A percentile compares a stretch with the other conserved stretches of the same genome.
phyloP scores from a whole-genome alignment of 2,329 filamentous ascomycete species.

The Trichoderma citrinoviride region DNA sequence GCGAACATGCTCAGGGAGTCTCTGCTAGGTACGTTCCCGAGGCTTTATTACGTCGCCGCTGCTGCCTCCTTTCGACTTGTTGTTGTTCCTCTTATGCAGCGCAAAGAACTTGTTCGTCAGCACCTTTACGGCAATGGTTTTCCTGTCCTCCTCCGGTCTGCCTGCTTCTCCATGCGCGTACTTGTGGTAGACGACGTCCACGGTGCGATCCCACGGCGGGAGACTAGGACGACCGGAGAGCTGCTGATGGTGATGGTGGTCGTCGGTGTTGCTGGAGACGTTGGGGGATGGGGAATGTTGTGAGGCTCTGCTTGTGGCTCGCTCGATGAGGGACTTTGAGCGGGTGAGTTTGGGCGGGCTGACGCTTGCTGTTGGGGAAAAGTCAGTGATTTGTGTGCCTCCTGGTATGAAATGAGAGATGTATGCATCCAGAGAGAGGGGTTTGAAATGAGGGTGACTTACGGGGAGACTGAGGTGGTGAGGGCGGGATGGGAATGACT shows the following conservation, averaged over 20 bases:
- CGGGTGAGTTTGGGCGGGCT: slow-evolving; percentile 8
- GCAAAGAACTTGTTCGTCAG: slow-evolving; percentile 29
- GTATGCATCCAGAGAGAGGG: background rate
- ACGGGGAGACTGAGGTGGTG: slow-evolving; percentile 4
- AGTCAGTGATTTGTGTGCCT: background rate
- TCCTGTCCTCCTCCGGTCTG: too few species aligned
- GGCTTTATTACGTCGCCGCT: background rate
- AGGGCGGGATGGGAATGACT: background rate
- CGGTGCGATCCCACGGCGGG: slow-evolving; percentile 38
- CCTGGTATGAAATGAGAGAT: background rate
- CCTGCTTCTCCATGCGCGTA: slow-evolving; percentile 19
- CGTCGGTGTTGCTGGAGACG: background rate
- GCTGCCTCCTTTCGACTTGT: background rate
- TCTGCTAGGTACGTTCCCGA: background rate
- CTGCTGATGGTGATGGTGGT: background rate
- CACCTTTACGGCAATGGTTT: slow-evolving; percentile 23
- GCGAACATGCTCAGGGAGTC: slow-evolving; percentile 26
- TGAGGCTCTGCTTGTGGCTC: slow-evolving; percentile 1
- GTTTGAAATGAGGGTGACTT: background rate
- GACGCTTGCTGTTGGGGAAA: background rate
- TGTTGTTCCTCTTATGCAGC: slow-evolving; percentile 22
- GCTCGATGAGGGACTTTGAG: slow-evolving; percentile 17
- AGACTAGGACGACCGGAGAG: slow-evolving; percentile 8
- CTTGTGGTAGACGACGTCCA: slow-evolving; percentile 39
- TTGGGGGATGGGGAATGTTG: background rate